Base-by-base conservation (phyloP, 2,329 filamentous ascomycete species). In the Xylariaceae sp. region DNA sequence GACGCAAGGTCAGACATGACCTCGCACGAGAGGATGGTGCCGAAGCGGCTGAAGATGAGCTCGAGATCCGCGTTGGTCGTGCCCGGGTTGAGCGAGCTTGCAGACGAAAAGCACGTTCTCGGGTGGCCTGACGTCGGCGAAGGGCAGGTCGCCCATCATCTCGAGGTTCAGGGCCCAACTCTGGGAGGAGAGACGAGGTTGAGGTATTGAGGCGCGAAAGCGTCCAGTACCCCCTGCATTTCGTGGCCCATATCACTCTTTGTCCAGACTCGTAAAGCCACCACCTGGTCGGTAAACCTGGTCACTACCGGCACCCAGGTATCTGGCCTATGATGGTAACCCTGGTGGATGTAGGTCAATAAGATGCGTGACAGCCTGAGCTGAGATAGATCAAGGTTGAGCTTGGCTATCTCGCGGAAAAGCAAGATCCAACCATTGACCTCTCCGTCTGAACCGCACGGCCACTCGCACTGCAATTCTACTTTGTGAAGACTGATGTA, bases 81-180 rank as follows among this genome's bases (percentile, higher is more conserved):
- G 29, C 98, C 88, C 0, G 92, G 92, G 50, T 98, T 98, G 27
- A 98, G n/a, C n/a, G n/a, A n/a, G 70, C 58, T 98, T 98, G 80
- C 92, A 98, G 28, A 98, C 89, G 55, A 98, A 98, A 2, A 98
- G 70, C 11, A 98, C 80, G 58, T 98, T 96, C 63, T 98, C 92
- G 0, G 92, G 92, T 4, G 92, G 92, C 50, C 90, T 93, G 49
- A 98, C 89, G 60, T 98, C 92, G 38, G 92, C 92, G 59, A 95
- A 98, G 4, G 92, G 92, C 38, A 98, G 67, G 57, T 98, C 92
- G 27, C 92, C 92, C 61, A 98, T 92, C 80, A 98, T 93, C 64
- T 98, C 92, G 30, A 98, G 71, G 2, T 90, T 96, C 51, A 98
- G 65, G 1, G 92, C 92, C 59, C n/a, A n/a, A n/a, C n/a, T n/a